phyloP scores from a whole-genome alignment of 495 filamentous ascomycete genomes.

The Xylaria castorea region DNA sequence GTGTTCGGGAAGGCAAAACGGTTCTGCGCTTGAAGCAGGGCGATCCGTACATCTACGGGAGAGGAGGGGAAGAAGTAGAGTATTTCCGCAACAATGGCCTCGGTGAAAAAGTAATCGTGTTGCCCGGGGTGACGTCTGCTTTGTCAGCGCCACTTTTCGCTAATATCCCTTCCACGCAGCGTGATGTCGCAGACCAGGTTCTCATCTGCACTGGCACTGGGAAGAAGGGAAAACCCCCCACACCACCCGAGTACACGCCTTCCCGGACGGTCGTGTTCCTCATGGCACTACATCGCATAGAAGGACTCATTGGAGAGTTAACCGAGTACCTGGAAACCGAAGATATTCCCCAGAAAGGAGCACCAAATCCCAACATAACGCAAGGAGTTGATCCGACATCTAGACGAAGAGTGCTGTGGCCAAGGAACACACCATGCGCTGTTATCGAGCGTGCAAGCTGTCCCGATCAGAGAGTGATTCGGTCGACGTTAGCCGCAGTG shows the following conservation, averaged over 20 bases:
- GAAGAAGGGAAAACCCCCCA: constrained; percentile 82
- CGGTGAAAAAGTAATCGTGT: constrained; percentile 63
- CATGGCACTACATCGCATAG: constrained; percentile 91
- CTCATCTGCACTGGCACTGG: constrained; percentile 95
- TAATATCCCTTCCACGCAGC: constrained; percentile 84
- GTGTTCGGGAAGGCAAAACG: constrained; percentile 71
- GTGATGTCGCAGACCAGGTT: constrained; percentile 89
- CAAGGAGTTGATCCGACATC: constrained; percentile 6
- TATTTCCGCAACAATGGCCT: constrained; percentile 81
- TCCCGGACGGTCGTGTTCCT: constrained; percentile 91
- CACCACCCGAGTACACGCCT: constrained; percentile 77
- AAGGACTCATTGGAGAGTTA: constrained; percentile 70
- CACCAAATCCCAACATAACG: not conserved
- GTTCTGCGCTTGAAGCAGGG: constrained; percentile 95
- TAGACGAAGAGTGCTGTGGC: constrained; percentile 49
- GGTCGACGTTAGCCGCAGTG: constrained; percentile 81
- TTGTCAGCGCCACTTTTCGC: constrained; percentile 89
- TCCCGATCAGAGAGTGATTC: constrained; percentile 89
- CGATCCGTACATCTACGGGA: constrained; percentile 94
- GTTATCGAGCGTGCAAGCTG: constrained; percentile 95
- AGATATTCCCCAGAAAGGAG: constrained; percentile 38
- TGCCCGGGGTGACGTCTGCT: constrained; percentile 90
- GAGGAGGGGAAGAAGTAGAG: constrained; percentile 90
- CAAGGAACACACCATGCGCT: constrained; percentile 76
- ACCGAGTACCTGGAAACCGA: constrained; percentile 51